phyloP scores from a whole-genome alignment of 1,284 basidiomycete genomes.

The Ustilago xerochloae region DNA sequence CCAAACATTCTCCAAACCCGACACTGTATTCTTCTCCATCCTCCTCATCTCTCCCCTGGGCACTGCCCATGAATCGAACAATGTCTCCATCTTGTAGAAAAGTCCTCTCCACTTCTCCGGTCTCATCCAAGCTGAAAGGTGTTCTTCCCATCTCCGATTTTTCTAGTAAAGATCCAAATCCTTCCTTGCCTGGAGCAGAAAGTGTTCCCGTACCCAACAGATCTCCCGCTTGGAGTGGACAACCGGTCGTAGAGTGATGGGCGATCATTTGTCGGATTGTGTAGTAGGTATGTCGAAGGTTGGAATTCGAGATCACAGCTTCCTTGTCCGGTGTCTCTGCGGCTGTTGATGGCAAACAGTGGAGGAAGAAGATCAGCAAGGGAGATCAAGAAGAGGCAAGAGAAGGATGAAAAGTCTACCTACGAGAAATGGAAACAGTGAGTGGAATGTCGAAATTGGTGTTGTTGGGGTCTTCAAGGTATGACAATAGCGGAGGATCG shows the following conservation, averaged over 20 bases:
- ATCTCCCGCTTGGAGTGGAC: constrained; percentile 27
- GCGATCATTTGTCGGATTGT: constrained; percentile 45
- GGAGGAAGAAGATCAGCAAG: background rate
- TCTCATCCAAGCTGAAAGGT: background rate
- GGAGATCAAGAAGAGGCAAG: too few relatives aligned
- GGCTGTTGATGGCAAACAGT: background rate
- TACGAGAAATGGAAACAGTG: constrained; percentile 20
- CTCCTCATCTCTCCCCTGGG: background rate
- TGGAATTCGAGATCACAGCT: constrained; percentile 8
- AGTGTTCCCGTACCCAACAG: constrained; percentile 43
- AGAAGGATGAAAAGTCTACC: background rate
- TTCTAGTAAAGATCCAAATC: constrained; percentile 27
- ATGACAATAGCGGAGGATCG: constrained; percentile 28
- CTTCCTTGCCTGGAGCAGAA: constrained; percentile 20
- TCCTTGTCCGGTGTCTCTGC: background rate
- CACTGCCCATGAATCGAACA: constrained; percentile 10
- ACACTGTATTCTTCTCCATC: background rate
- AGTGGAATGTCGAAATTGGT: constrained; percentile 40
- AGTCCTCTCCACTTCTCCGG: constrained; percentile 5
- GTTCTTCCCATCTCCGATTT: constrained; percentile 9
- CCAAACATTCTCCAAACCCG: constrained; percentile 33
- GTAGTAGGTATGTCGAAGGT: constrained; percentile 38
- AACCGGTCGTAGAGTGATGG: constrained; percentile 45
- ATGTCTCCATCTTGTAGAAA: constrained; percentile 33
- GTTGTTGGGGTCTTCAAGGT: constrained; percentile 26